Conservation (phyloP, 2,329 filamentous ascomycete species). For the Arthrinium puccinioides region DNA sequence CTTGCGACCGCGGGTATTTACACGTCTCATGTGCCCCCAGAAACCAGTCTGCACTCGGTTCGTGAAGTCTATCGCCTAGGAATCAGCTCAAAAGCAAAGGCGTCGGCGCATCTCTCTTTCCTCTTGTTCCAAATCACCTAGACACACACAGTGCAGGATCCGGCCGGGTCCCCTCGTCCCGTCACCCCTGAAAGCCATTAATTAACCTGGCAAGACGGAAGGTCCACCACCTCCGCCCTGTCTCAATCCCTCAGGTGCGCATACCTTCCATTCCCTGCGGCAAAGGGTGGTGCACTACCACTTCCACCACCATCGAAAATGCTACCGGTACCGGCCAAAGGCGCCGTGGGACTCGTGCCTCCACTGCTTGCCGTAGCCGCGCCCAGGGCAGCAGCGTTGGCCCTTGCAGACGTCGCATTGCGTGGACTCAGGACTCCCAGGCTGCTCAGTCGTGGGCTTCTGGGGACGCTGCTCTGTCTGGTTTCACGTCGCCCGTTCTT, state of each 20-base stretch:
- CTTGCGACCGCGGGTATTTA: too few relatives aligned
- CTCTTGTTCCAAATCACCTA: too few relatives aligned
- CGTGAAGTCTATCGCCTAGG: too few relatives aligned
- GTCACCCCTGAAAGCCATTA: not conserved
- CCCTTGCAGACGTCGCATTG: conserved; percentile 14
- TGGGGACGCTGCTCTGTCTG: conserved; percentile 47
- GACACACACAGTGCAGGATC: too few relatives aligned
- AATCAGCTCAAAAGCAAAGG: too few relatives aligned
- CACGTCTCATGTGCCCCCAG: too few relatives aligned
- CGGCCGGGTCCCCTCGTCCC: not conserved
- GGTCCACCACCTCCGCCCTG: not conserved
- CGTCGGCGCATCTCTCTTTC: too few relatives aligned
- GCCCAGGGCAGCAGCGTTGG: conserved; percentile 17
- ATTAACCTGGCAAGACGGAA: not conserved
- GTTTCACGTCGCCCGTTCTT: conserved; percentile 48
- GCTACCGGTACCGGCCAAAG: conserved; percentile 24
- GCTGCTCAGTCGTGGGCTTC: conserved; percentile 42
- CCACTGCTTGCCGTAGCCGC: conserved; percentile 41
- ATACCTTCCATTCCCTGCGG: conserved; percentile 22
- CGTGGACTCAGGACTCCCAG: conserved; percentile 44
- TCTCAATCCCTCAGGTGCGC: conserved; percentile 9
- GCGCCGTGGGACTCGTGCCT: conserved; percentile 40
- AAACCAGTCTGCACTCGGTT: too few relatives aligned
- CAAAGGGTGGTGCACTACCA: conserved; percentile 24
- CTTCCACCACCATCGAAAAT: conserved; percentile 10